A percentile compares a stretch with the other conserved stretches of the same genome.
Conservation (phyloP, 176 grass and related monocot species). For the Tillandsia fasciculata region DNA sequence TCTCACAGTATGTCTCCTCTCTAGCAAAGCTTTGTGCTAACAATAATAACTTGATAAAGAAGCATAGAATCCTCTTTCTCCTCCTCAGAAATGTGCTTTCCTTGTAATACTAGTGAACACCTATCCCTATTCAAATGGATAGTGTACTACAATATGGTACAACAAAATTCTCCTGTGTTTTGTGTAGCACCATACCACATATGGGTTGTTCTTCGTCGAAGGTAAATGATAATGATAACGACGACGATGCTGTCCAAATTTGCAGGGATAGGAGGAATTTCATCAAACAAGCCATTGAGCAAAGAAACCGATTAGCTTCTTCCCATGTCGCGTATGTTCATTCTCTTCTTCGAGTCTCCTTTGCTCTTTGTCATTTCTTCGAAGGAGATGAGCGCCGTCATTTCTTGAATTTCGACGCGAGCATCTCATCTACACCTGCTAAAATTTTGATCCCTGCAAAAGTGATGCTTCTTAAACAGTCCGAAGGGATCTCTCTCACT, state of each 20-base stretch:
- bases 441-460: conserved; percentile 21
- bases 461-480: conserved; percentile 4
- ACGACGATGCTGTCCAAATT: conserved; percentile 50
- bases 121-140: conserved; percentile 12
- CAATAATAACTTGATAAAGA: conserved; percentile 13
- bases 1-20: conserved; percentile 20
- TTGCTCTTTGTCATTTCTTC: conserved; percentile 58
- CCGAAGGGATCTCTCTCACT: conserved; percentile 8
- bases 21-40: conserved; percentile 2
- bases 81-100: conserved; percentile 43
- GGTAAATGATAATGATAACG: conserved; percentile 50
- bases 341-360: conserved; percentile 54
- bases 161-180: conserved; percentile 8
- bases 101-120: conserved; percentile 32
- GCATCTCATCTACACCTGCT: conserved; percentile 29
- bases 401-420: conserved; percentile 25
- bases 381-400: conserved; percentile 55
- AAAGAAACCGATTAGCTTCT: conserved; percentile 54
- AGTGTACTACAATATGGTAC: not conserved
- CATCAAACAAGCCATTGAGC: conserved; percentile 59
- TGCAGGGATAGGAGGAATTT: conserved; percentile 72
- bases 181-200: conserved; percentile 4
- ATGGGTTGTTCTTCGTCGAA: conserved; percentile 92
- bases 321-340: conserved; percentile 58
- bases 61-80: conserved; percentile 37